Conservation (phyloP, 1,284 basidiomycete species). For the Ganoderma lingzhi region DNA sequence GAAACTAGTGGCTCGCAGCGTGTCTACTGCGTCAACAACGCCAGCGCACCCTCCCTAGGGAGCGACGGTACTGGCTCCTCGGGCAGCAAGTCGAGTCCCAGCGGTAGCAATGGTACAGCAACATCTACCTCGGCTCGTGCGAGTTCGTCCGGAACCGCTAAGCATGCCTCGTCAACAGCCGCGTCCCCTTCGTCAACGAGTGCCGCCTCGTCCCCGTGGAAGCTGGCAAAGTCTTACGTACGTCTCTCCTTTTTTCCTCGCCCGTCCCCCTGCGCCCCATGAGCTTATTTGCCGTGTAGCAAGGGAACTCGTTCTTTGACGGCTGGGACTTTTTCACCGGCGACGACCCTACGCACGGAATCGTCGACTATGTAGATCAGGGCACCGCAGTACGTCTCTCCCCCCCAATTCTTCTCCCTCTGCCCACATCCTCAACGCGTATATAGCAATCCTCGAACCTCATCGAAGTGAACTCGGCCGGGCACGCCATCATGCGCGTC, state of each 20-base stretch:
- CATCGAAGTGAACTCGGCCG: slow-evolving; percentile 66
- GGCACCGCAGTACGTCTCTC: slow-evolving; percentile 58
- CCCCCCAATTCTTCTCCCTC: slow-evolving; percentile 22
- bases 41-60: slow-evolving; percentile 26
- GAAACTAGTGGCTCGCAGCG: slow-evolving; percentile 24
- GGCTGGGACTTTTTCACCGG: slow-evolving; percentile 81
- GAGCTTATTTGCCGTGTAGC: slow-evolving; percentile 43
- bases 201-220: slow-evolving; percentile 40
- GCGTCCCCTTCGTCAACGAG: slow-evolving; percentile 23
- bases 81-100: slow-evolving; percentile 16
- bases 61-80: slow-evolving; percentile 18
- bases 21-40: slow-evolving; percentile 41
- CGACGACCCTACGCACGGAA: slow-evolving; percentile 85
- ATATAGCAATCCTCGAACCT: slow-evolving; percentile 59
- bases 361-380: slow-evolving; percentile 65
- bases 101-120: slow-evolving; percentile 30
- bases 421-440: slow-evolving; percentile 24
- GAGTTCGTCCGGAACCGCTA: slow-evolving; percentile 32
- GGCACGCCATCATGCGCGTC: slow-evolving; percentile 84
- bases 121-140: slow-evolving; percentile 26
- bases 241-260: slow-evolving; percentile 17
- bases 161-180: slow-evolving; percentile 30
- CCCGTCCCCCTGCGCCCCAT: not conserved
- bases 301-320: slow-evolving; percentile 79
- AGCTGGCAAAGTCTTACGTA: slow-evolving; percentile 39